Base-by-base conservation (phyloP, 208 protist genomes). In the Leishmania mexicana region DNA sequence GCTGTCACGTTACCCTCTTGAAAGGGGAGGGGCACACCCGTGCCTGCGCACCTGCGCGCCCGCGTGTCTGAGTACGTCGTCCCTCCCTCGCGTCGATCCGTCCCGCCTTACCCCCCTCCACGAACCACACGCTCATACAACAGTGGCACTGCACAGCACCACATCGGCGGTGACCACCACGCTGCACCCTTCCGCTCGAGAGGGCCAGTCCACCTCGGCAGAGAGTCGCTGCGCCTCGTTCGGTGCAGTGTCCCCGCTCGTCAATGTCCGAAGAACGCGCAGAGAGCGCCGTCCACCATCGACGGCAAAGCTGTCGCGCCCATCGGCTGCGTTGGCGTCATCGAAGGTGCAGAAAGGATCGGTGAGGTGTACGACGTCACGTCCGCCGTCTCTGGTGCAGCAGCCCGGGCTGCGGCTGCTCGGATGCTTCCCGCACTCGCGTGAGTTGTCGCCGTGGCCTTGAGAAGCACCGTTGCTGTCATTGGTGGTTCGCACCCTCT, bases 261-360 rank as follows among this genome's bases (percentile, higher is more conserved):
- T 35, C 51, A 47, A 45, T 51, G 24, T 11, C 73, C 60, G 35
- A 45, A 60, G 75, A 42, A 78, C 75, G 19, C 40, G 54, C 53
- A 78, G 58, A 21, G 45, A 49, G 47, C 76, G 76, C 64, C 76
- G 47, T 24, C 47, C 62, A 2, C 28, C 60, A 19, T 47, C 1
- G 75, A 24, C 3, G 70, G 13, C 8, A 7, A 51, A 53, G 24
- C 45, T 51, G 70, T 53, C 8, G 45, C 51, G 70, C 11, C 8
- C 45, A n/a, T 35, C 21, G 28, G 45, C 70, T 8, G 28, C 19
- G 11, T 13, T 42, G 76, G 28, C 45, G 21, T 72, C 76, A 31
- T 70, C 76, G 17, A 62, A 70, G 6, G 76, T 80, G 28, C 1
- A 21, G n/a, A 80, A 80, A 11, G 60, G 76, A 57, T 80, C 76